Conservation (phyloP, 1,284 basidiomycete genomes). For the Laetiporus sulphureus region DNA sequence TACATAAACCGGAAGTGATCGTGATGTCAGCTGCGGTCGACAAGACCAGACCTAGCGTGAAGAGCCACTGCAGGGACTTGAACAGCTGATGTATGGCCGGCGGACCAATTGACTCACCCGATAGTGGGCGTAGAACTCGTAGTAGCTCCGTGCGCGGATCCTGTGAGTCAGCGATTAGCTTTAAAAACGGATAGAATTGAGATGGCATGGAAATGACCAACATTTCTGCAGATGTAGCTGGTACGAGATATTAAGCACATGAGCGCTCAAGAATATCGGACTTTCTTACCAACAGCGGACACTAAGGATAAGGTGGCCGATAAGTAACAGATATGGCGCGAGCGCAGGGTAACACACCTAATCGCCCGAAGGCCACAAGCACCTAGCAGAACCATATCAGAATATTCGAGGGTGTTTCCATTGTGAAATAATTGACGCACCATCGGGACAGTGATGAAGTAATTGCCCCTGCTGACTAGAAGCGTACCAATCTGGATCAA, state of each 20-base stretch:
- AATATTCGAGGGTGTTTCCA: conserved; percentile 15
- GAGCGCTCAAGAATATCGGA: too few relatives aligned
- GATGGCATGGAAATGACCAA: conserved; percentile 3
- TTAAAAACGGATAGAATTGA: background rate
- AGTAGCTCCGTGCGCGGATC: conserved; percentile 13
- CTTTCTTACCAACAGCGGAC: conserved; percentile 6
- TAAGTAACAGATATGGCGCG: too few relatives aligned
- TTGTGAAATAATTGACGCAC: conserved; percentile 7
- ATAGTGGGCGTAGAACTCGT: conserved; percentile 12
- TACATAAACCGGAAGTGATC: conserved; percentile 14
- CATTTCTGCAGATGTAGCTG: conserved; percentile 16
- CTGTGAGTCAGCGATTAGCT: conserved; percentile 1
- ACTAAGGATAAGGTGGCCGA: too few relatives aligned
- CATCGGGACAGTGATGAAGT: conserved; percentile 15
- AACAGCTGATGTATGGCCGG: background rate
- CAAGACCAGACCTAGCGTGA: conserved; percentile 15
- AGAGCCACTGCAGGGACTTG: conserved; percentile 11
- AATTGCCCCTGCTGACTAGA: conserved; percentile 22
- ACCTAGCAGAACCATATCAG: conserved; percentile 15
- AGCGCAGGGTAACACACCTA: conserved; percentile 10
- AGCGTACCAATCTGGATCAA: background rate
- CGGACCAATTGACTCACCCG: conserved; percentile 7
- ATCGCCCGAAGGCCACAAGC: conserved; percentile 12
- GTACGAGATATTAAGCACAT: background rate
- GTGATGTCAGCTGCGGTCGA: conserved; percentile 13